phyloP scores from a whole-genome alignment of 768 basidiomycete species.

The Agaricus subrufescens region DNA sequence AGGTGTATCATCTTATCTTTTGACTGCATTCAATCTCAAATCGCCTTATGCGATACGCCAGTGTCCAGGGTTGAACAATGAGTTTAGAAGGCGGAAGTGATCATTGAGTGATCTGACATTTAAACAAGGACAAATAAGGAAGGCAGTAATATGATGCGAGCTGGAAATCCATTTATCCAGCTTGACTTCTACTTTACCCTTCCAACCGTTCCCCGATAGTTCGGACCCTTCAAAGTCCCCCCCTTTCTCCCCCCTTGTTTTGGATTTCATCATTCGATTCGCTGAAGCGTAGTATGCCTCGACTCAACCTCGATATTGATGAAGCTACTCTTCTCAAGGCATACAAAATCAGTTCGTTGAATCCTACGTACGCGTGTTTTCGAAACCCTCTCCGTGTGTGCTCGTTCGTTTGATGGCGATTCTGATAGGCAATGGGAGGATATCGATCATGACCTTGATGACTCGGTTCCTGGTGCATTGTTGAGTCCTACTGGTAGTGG shows the following conservation, averaged over 20 bases:
- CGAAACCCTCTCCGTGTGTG: background rate
- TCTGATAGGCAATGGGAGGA: conserved; percentile 80
- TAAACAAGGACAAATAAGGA: no score
- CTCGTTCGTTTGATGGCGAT: background rate
- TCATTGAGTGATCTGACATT: no score
- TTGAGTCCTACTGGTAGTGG: conserved; percentile 45
- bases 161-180: no score
- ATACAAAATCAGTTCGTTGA: conserved; percentile 76
- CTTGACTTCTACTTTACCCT: no score
- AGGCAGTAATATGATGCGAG: no score
- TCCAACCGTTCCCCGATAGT: no score
- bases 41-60: no score
- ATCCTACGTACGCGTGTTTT: conserved; percentile 55
- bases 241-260: background rate
- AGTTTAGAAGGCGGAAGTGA: no score
- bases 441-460: conserved; percentile 78
- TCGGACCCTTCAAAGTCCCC: no score
- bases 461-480: conserved; percentile 66
- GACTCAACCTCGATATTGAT: conserved; percentile 67
- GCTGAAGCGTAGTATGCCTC: conserved; percentile 38
- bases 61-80: no score
- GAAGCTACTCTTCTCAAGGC: conserved; percentile 82
- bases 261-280: background rate
- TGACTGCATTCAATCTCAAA: no score
- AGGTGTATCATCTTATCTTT: no score